These are phyloP conservation scores for Dendrobium officinale DNA, from an alignment of 106 monocot species.

Conservation along the genomic window DNA sequence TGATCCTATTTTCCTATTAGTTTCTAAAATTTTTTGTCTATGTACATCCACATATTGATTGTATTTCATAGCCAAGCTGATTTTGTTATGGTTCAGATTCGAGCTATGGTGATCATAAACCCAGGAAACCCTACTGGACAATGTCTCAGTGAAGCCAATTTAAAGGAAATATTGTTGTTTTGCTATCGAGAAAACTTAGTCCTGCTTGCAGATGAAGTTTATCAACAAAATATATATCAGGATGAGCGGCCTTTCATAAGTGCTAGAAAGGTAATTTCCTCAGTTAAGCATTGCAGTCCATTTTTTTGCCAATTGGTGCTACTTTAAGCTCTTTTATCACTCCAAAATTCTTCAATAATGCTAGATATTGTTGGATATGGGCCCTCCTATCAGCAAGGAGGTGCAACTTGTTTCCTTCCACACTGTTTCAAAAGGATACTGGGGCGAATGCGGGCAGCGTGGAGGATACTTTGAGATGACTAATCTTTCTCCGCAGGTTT, in stretches of 20 bases:
- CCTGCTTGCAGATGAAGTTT: constrained; percentile 97
- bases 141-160: constrained; percentile 76
- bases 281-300: background rate
- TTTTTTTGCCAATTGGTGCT: background rate
- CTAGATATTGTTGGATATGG: constrained; percentile 89
- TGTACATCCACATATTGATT: background rate
- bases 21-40: background rate
- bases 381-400: constrained; percentile 71
- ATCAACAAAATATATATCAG: constrained; percentile 98
- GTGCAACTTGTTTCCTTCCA: constrained; percentile 98
- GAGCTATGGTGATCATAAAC: constrained; percentile 99
- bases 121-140: constrained; percentile 99
- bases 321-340: background rate
- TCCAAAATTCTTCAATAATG: constrained; percentile 13
- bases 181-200: constrained; percentile 81
- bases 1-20: background rate
- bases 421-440: constrained; percentile 98
- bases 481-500: constrained; percentile 81
- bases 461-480: constrained; percentile 99
- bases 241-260: constrained; percentile 93
- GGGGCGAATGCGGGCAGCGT: constrained; percentile 99
- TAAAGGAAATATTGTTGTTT: constrained; percentile 65
- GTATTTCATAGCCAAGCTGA: background rate
- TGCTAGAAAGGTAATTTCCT: constrained; percentile 74
- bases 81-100: constrained; percentile 40